Evolutionary conservation across 768 basidiomycete species (phyloP), one percentile per base, ranked within the genome.

Genomic region (Tulasnella sp.): DNA sequence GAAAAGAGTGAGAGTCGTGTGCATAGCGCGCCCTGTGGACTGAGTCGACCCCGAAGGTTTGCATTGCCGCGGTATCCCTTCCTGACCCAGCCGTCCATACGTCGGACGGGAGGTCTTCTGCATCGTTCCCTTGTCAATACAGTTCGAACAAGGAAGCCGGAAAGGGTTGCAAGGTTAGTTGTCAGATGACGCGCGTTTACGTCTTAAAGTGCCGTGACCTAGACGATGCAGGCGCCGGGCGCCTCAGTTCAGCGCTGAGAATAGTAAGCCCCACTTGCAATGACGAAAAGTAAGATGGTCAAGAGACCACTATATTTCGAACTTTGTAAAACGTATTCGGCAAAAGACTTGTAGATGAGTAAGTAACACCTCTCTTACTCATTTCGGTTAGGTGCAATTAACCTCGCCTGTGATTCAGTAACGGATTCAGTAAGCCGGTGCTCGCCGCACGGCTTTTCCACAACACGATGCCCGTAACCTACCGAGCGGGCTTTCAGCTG

Each of bases 401-500:
- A 11, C 15, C 29, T 29, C 31, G 25, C 58, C 11, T 29, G 29
- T 29, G 31, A 34, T 64, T 25, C 25, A 64, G 58, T 12, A 34
- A 29, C 31, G 58, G 58, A 64, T 15, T 64, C 5, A 34, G 58
- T 14, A 64, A 64, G 15, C 29, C 58, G 58, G 58, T 64, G 58
- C 5, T 64, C 58, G 58, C 58, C 29, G 58, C 58, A 64, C 58
- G 29, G 31, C 25, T 4, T 49, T 49, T 29, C 58, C 58, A 17
- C 31, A 34, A 25, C 58, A 64, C 58, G 58, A 64, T 34, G 58
- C 58, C 58, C 25, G 58, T 64, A 64, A 64, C 11, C 58, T 64
- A 64, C 58, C 58, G 58, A 64, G 58, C 25, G 58, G 58, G 58
- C 58, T 64, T 64, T 64, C 58, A 64, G 58, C 58, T 64, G 58